A percentile compares a stretch with the other conserved stretches of the same genome.
Conservation (phyloP, 164 flowering plant genomes). For the Umbellularia californica region DNA sequence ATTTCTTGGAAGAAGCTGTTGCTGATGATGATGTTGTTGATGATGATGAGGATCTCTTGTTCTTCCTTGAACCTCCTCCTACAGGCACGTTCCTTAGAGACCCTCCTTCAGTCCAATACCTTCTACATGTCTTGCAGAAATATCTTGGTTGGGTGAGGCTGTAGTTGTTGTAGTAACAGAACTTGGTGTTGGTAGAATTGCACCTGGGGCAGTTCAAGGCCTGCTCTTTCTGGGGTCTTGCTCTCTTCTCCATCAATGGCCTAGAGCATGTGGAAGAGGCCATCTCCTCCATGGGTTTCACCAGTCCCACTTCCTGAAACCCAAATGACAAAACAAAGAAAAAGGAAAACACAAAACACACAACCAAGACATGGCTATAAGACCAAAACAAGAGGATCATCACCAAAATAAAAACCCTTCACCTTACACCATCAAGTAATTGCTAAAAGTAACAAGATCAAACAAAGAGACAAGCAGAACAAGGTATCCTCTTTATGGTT, state of each 20-base stretch:
- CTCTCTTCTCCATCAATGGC: conserved; percentile 49
- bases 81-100: conserved; percentile 89
- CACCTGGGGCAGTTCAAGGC: conserved; percentile 91
- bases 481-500: conserved; percentile 22
- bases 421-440: not conserved
- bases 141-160: conserved; percentile 93
- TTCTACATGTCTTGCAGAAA: conserved; percentile 90
- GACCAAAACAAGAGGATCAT: not conserved
- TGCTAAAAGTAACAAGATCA: conserved; percentile 6
- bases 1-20: conserved; percentile 25
- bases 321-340: conserved; percentile 6
- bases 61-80: conserved; percentile 96
- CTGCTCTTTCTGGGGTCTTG: conserved; percentile 77
- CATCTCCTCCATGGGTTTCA: conserved; percentile 80
- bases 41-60: conserved; percentile 44
- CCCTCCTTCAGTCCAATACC: conserved; percentile 99
- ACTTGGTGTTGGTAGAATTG: conserved; percentile 89
- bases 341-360: conserved; percentile 6
- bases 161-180: conserved; percentile 97
- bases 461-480: conserved; percentile 28
- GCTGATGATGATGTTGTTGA: not conserved
- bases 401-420: not conserved
- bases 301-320: conserved; percentile 59
- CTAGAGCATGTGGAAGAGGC: conserved; percentile 46
- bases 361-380: not conserved